A percentile compares a stretch with the other conserved stretches of the same genome.
These are phyloP conservation scores for Acmispon strigosus DNA, from an alignment of 306 rosid species.

Conservation along the genomic window DNA sequence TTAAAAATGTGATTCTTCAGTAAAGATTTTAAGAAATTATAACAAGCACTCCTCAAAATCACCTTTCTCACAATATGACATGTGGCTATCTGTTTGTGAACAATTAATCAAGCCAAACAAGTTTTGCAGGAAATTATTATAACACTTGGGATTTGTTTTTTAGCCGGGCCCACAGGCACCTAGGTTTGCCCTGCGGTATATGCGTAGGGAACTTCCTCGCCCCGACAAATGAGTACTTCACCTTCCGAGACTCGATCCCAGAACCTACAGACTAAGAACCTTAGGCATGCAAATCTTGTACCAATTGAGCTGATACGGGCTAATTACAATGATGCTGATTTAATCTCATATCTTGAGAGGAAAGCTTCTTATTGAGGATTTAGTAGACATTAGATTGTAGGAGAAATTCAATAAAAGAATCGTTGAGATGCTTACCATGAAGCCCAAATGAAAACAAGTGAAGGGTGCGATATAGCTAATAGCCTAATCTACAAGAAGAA, in stretches of 20 bases:
- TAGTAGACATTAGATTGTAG: neutral
- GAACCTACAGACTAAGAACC: too few species aligned
- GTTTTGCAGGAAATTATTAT: neutral
- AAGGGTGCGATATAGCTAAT: neutral
- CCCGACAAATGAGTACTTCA: too few species aligned
- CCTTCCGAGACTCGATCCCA: too few species aligned
- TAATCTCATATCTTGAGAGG: neutral
- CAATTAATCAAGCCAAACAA: conserved; percentile 5
- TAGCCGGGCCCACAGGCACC: too few species aligned
- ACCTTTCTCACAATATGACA: neutral
- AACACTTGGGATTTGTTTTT: too few species aligned
- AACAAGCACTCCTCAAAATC: neutral
- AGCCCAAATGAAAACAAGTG: neutral
- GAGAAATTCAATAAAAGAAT: neutral
- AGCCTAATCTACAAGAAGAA: neutral
- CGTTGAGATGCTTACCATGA: neutral
- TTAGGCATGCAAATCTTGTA: too few species aligned
- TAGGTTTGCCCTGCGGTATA: too few species aligned
- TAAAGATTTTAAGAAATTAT: too few species aligned
- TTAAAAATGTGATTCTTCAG: too few species aligned
- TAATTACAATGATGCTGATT: too few species aligned
- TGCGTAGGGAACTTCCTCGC: too few species aligned
- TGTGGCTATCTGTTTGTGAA: neutral
- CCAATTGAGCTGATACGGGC: too few species aligned
- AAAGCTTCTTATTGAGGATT: neutral